These are phyloP conservation scores for Botrytis paeoniae DNA, from an alignment of 2,329 filamentous ascomycete genomes.

Conservation along the genomic window DNA sequence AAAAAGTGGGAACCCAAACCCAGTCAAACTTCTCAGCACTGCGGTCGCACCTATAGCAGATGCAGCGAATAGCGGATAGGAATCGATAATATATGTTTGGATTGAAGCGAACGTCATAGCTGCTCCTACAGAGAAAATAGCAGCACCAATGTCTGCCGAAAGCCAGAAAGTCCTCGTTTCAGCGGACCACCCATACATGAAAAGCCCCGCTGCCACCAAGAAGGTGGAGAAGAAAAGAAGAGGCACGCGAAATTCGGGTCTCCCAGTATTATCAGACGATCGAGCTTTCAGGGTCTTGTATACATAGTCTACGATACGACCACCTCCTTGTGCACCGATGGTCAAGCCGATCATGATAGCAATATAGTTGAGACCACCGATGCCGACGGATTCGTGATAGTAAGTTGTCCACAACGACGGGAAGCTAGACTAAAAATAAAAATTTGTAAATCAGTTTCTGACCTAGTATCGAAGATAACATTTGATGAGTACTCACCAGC, in stretches of 20 bases:
- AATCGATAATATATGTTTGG: slow-evolving; percentile 51
- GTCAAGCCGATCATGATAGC: slow-evolving; percentile 45
- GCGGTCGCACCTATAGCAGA: slow-evolving; percentile 40
- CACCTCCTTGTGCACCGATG: slow-evolving; percentile 37
- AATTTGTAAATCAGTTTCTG: neutral
- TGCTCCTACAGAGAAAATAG: slow-evolving; percentile 48
- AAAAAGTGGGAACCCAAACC: slow-evolving; percentile 27
- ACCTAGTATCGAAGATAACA: neutral
- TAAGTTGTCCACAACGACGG: slow-evolving; percentile 52
- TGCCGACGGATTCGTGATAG: slow-evolving; percentile 54
- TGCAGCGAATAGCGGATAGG: slow-evolving; percentile 37
- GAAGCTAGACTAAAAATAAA: slow-evolving; percentile 47
- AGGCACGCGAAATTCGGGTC: slow-evolving; percentile 60
- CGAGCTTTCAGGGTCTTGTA: slow-evolving; percentile 26
- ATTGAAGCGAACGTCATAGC: slow-evolving; percentile 32
- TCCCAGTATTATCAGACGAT: slow-evolving; percentile 25
- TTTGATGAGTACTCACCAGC: slow-evolving; percentile 38
- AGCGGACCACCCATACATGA: slow-evolving; percentile 57
- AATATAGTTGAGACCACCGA: slow-evolving; percentile 54
- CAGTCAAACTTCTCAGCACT: slow-evolving; percentile 24
- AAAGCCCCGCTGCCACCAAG: slow-evolving; percentile 53
- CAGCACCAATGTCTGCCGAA: slow-evolving; percentile 53
- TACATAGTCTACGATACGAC: slow-evolving; percentile 46
- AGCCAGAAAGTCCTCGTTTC: slow-evolving; percentile 52
- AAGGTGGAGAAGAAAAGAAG: slow-evolving; percentile 53